phyloP scores from a whole-genome alignment of 225 moss, liverwort and hornwort species.

The Thuidium tamariscinum region DNA sequence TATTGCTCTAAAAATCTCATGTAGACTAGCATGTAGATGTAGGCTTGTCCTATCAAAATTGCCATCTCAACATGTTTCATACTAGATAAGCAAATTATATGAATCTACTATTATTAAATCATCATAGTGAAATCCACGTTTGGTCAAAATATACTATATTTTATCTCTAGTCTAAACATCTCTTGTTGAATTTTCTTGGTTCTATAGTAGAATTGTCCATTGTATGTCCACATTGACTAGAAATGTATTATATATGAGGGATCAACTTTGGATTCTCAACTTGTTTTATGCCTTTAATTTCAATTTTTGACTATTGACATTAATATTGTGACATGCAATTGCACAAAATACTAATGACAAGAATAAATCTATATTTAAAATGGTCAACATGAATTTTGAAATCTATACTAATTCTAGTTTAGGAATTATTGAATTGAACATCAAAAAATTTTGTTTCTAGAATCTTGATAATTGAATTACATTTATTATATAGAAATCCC shows the following conservation, averaged over 20 bases:
- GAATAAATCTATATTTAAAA: neutral
- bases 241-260: too few species aligned
- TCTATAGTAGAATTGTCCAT: too few species aligned
- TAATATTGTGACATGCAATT: neutral
- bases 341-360: neutral
- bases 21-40: neutral
- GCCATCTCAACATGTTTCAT: neutral
- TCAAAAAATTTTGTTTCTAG: neutral
- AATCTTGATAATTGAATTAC: neutral
- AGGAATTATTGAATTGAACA: neutral
- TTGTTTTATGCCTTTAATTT: neutral
- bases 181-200: too few species aligned
- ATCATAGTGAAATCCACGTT: too few species aligned
- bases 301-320: neutral
- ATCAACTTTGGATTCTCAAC: too few species aligned
- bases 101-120: too few species aligned
- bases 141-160: too few species aligned
- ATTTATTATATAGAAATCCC: neutral
- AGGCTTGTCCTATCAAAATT: neutral
- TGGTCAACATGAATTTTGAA: neutral
- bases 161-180: too few species aligned
- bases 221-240: too few species aligned
- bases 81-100: too few species aligned
- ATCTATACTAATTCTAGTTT: neutral
- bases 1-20: neutral